Evolutionary conservation across 202 grass and related monocot species (phyloP), one percentile per base, ranked within the genome.

Genomic region (Bolboschoenoplectus hybrid): DNA sequence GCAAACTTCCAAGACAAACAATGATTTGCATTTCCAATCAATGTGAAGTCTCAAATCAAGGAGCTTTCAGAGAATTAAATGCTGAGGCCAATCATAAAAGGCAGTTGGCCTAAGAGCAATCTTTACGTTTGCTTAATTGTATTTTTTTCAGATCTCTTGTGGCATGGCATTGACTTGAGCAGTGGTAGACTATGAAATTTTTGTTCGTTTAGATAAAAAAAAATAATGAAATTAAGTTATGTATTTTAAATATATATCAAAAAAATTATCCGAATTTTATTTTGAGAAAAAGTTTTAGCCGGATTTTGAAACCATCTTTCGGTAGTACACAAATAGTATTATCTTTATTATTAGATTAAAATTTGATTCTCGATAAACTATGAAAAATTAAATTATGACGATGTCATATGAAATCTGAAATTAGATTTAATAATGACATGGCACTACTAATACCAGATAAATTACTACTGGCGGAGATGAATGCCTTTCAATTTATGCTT

Each of bases 11-110:
- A 26, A 68, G 32, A 16, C 36, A 68, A 68, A 8, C 62, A 62
- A 81, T 60, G 32, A 64, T 49, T 26, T 73, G 67, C 38, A 26
- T 82, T 67, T 82, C 4, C 6, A 82, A 43, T 67, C n/a, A 60
- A 81, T 47, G 51, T 82, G 50, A 50, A 20, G 44, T 65, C 19
- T 83, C 81, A 83, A 69, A 83, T 83, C 81, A 83, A 56, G 57
- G 62, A 41, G 81, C 81, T 83, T 69, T 83, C 81, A 67, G 38
- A 36, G 16, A 26, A 83, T 83, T 83, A 67, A 83, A 51, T 83
- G 81, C 26, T 17, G 11, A 70, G 26, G 32, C 81, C 81, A 83
- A 83, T 83, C 20, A 83, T 83, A 17, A 36, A 55, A 52, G 63
- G 64, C 64, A 83, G 63, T 83, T 83, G 81, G 63, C 1, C 63